A percentile compares a stretch with the other conserved stretches of the same genome.
phyloP scores from a whole-genome alignment of 768 basidiomycete species.

The Hygrocybe punicea region DNA sequence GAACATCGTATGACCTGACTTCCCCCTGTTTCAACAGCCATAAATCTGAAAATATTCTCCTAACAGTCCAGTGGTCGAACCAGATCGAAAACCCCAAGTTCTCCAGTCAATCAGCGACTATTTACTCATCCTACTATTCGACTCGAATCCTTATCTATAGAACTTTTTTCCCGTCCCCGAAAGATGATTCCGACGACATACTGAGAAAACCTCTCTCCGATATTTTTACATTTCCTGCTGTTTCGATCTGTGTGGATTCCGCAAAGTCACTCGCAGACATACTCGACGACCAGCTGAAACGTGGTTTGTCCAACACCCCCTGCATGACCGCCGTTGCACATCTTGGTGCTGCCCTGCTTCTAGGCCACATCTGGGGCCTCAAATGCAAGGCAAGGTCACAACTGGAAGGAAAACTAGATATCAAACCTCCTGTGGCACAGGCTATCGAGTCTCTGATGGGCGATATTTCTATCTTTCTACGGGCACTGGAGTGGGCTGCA shows the following conservation, averaged over 20 bases:
- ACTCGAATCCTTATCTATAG: slow-evolving; percentile 66
- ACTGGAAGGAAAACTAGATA: slow-evolving; percentile 26
- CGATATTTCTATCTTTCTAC: slow-evolving; percentile 42
- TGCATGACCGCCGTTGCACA: slow-evolving; percentile 46
- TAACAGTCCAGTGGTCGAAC: slow-evolving; percentile 58
- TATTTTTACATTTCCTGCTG: slow-evolving; percentile 45
- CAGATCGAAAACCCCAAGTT: slow-evolving; percentile 46
- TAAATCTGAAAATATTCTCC: background rate
- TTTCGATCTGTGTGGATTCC: slow-evolving; percentile 57
- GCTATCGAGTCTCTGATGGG: slow-evolving; percentile 35
- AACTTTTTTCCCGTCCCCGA: slow-evolving; percentile 53
- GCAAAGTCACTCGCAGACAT: slow-evolving; percentile 60
- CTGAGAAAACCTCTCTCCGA: slow-evolving; percentile 21
- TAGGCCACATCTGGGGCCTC: slow-evolving; percentile 58
- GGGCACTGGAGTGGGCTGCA: slow-evolving; percentile 38
- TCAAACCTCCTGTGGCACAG: slow-evolving; percentile 32
- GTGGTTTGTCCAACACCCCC: slow-evolving; percentile 43
- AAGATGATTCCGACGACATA: slow-evolving; percentile 7
- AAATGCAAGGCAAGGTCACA: slow-evolving; percentile 44
- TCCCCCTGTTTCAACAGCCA: background rate
- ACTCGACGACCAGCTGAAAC: slow-evolving; percentile 45
- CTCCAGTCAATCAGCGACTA: slow-evolving; percentile 53
- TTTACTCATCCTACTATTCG: slow-evolving; percentile 59
- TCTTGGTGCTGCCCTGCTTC: slow-evolving; percentile 49
- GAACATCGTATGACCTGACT: slow-evolving; percentile 44